Conservation (phyloP, 352 stramenopile genomes). For the Globisporangium uncinulatum region DNA sequence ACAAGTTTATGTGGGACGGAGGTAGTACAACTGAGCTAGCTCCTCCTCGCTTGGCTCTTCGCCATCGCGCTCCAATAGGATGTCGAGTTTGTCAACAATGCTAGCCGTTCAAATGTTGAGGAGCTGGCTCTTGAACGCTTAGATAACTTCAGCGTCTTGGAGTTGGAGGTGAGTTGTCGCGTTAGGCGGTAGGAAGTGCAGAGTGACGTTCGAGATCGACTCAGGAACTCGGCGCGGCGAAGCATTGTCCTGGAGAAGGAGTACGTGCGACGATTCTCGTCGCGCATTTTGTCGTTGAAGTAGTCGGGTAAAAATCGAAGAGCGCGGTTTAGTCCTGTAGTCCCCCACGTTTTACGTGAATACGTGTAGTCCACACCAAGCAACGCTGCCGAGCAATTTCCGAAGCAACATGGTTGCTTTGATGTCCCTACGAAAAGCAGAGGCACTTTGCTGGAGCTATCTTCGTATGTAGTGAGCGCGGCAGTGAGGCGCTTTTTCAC, state of each 20-base stretch:
- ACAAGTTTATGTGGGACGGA: no score
- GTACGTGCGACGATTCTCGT: not conserved
- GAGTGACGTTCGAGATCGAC: not conserved
- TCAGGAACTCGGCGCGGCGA: not conserved
- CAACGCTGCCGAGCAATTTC: not conserved
- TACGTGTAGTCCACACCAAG: constrained; percentile 3
- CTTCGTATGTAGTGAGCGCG: not conserved
- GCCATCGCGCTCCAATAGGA: constrained; percentile 1
- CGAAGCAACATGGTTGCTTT: not conserved
- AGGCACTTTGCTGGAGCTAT: constrained; percentile 1
- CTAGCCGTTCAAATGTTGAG: not conserved
- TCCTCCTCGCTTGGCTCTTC: not conserved
- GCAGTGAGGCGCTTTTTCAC: not conserved
- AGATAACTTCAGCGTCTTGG: constrained; percentile 2
- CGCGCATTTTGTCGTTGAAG: not conserved
- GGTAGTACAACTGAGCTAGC: not conserved
- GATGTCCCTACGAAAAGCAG: constrained; percentile 1
- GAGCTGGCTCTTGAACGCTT: constrained; percentile 3
- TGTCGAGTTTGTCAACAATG: constrained; percentile 4
- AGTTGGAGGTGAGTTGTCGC: not conserved
- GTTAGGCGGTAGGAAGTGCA: constrained; percentile 1
- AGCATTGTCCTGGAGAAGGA: not conserved
- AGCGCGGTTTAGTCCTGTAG: not conserved
- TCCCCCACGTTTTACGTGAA: constrained; percentile 5
- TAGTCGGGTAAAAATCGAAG: not conserved